Evolutionary conservation across 352 stramenopile species (phyloP).

Genomic region (Blastocystis sp.): DNA sequence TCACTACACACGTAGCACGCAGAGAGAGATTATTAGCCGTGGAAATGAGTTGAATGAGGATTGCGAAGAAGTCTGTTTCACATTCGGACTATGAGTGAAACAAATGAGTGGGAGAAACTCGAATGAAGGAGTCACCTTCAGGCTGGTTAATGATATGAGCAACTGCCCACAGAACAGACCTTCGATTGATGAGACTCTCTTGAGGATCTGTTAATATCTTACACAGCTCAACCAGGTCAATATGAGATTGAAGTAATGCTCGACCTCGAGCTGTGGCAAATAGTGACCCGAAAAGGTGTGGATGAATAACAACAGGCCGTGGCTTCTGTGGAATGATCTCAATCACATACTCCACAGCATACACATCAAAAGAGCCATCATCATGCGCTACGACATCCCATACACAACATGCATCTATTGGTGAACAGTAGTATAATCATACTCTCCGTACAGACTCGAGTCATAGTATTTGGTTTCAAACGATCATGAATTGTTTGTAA

Average conservation of each 20-base stretch:
- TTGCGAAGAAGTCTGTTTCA: not conserved
- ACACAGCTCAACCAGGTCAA: constrained; percentile 16
- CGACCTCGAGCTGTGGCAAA: not conserved
- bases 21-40: not conserved
- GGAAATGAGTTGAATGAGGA: not conserved
- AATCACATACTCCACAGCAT: constrained; percentile 14
- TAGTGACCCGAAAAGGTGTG: constrained; percentile 21
- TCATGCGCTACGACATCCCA: not conserved
- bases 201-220: not conserved
- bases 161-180: not conserved
- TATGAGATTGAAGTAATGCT: not conserved
- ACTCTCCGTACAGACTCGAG: not conserved
- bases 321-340: constrained; percentile 45
- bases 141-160: not conserved
- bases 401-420: constrained; percentile 14
- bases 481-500: not conserved
- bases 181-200: constrained; percentile 16
- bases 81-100: not conserved
- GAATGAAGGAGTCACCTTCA: not conserved
- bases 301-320: constrained; percentile 18
- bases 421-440: not conserved
- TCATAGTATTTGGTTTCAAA: not conserved
- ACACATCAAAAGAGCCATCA: not conserved
- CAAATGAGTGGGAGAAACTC: not conserved
- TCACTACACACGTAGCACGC: not conserved